phyloP scores from a whole-genome alignment of 257 asterid species.

The Primulina eburnea region DNA sequence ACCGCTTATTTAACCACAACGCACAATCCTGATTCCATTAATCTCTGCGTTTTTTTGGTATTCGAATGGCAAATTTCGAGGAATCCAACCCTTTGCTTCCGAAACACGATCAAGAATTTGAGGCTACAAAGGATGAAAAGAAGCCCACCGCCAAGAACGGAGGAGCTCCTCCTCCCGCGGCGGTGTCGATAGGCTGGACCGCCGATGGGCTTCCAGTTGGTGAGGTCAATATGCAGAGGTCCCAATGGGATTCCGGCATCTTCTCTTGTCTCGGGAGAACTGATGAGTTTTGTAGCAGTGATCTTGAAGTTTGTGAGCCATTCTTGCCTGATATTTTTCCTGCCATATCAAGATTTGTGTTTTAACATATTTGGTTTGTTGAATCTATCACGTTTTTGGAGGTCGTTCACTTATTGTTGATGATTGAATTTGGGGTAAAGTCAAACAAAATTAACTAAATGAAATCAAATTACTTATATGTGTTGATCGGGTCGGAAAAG shows the following conservation, averaged over 20 bases:
- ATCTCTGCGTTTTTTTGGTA: not conserved
- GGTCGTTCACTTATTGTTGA: not conserved
- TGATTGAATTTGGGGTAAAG: not conserved
- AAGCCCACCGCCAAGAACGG: constrained; percentile 29
- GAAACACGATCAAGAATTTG: constrained; percentile 29
- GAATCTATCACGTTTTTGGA: not conserved
- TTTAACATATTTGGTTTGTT: constrained; percentile 2
- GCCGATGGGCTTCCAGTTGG: constrained; percentile 46
- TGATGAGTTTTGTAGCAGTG: constrained; percentile 61
- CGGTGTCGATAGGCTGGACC: constrained; percentile 43
- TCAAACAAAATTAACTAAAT: too few species aligned
- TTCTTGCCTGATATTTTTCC: not conserved
- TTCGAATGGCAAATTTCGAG: constrained; percentile 36
- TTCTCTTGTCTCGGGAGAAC: constrained; percentile 53
- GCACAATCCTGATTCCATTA: not conserved
- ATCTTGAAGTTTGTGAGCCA: constrained; percentile 66
- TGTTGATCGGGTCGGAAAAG: not conserved
- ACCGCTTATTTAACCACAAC: not conserved
- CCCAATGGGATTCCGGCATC: constrained; percentile 51
- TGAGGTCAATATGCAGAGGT: constrained; percentile 32
- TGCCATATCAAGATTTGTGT: constrained; percentile 17
- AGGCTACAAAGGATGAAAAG: constrained; percentile 26
- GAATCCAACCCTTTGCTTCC: constrained; percentile 36
- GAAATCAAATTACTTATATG: not conserved
- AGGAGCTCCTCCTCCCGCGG: constrained; percentile 32